phyloP scores from a whole-genome alignment of 148 eudicot species.

The Heliosperma pusillum region DNA sequence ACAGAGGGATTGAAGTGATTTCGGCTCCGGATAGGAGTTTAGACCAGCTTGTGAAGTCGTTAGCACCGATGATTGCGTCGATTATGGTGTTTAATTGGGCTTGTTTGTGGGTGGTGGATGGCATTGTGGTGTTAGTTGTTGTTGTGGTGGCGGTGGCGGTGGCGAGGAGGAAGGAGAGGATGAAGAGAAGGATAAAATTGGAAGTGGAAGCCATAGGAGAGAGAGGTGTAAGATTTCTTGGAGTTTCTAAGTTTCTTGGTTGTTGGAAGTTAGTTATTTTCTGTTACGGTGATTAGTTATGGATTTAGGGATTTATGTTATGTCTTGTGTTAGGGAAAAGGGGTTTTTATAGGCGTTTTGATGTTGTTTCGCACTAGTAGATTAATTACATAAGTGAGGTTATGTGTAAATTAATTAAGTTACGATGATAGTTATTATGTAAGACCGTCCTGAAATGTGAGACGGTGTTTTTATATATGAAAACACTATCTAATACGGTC shows the following conservation, averaged over 20 bases:
- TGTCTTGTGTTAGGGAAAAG: too few relatives aligned
- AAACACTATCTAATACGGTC: too few relatives aligned
- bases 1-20: not conserved
- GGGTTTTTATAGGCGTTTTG: too few relatives aligned
- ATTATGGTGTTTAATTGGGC: conserved; percentile 4
- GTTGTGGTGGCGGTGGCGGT: not conserved
- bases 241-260: too few relatives aligned
- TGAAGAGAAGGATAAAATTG: not conserved
- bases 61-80: not conserved
- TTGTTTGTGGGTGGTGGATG: not conserved
- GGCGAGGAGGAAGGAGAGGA: not conserved
- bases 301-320: not conserved
- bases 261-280: not conserved
- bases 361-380: too few relatives aligned
- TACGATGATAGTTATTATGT: too few relatives aligned
- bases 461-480: too few relatives aligned
- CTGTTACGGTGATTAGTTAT: not conserved
- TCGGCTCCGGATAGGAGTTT: not conserved
- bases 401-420: too few relatives aligned
- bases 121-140: not conserved
- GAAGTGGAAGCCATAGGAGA: not conserved
- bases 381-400: too few relatives aligned
- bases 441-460: too few relatives aligned
- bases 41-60: not conserved
- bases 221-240: not conserved